Evolutionary conservation across 192 early-diverging fungal genomes (phyloP).

Genomic region (Mortierella antarctica): DNA sequence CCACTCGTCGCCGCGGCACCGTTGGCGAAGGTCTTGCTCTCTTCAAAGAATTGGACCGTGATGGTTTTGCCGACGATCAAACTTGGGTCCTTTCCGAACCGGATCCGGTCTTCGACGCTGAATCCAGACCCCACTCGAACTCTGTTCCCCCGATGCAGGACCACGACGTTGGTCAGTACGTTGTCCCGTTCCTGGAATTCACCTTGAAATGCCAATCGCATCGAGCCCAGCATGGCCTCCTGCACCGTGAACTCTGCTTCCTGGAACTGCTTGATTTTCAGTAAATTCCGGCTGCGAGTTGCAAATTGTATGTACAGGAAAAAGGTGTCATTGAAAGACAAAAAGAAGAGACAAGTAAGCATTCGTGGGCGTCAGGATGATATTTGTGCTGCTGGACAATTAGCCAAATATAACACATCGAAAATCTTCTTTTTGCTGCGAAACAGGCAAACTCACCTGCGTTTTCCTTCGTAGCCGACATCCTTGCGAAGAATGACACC

Average conservation of each 20-base stretch:
- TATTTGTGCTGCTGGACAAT: background rate
- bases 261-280: conserved; percentile 66
- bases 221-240: conserved; percentile 53
- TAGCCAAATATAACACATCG: background rate
- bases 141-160: conserved; percentile 59
- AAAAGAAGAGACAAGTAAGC: background rate
- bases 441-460: conserved; percentile 51
- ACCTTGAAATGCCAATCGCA: conserved; percentile 56
- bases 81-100: conserved; percentile 56
- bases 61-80: conserved; percentile 62
- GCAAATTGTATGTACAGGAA: too few species aligned
- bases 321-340: background rate
- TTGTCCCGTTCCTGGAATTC: conserved; percentile 36
- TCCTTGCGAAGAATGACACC: conserved; percentile 63
- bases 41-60: conserved; percentile 65
- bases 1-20: background rate
- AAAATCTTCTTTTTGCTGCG: background rate
- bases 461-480: conserved; percentile 61
- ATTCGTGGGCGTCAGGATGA: background rate
- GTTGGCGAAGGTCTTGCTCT: conserved; percentile 35
- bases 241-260: conserved; percentile 63
- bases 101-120: conserved; percentile 52
- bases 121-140: conserved; percentile 69
- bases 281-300: conserved; percentile 51
- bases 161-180: conserved; percentile 55